phyloP scores from a whole-genome alignment of 2,329 filamentous ascomycete species.

The Emergomyces pasteurianus region DNA sequence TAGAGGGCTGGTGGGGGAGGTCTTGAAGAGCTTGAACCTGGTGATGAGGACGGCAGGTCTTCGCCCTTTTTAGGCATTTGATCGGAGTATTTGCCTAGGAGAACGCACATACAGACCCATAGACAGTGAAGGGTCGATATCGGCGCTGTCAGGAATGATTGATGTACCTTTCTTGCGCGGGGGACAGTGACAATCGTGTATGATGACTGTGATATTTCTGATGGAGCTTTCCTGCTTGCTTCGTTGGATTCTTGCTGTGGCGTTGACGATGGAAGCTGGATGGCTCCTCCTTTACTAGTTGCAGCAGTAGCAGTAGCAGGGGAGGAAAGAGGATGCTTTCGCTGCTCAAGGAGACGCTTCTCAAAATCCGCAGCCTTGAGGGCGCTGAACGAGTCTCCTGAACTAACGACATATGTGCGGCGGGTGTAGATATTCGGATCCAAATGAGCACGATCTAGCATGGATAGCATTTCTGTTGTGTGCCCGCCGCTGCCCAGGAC shows the following conservation, averaged over 20 bases:
- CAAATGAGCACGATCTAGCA: conserved; percentile 53
- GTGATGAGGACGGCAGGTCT: conserved; percentile 11
- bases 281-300: neutral
- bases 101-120: conserved; percentile 46
- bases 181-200: conserved; percentile 59
- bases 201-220: conserved; percentile 18
- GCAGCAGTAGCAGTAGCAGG: neutral
- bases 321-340: neutral
- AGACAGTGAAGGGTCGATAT: conserved; percentile 56
- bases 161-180: conserved; percentile 70
- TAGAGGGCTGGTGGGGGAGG: conserved; percentile 24
- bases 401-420: conserved; percentile 70
- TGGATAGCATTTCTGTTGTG: conserved; percentile 84
- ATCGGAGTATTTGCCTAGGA: conserved; percentile 33
- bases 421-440: conserved; percentile 42
- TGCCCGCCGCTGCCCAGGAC: conserved; percentile 90
- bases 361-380: conserved; percentile 55
- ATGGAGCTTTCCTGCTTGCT: conserved; percentile 18
- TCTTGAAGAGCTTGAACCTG: conserved; percentile 9
- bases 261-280: neutral
- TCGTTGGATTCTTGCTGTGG: neutral
- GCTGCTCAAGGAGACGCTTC: conserved; percentile 15
- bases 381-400: conserved; percentile 61
- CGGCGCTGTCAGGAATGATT: conserved; percentile 62
- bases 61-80: conserved; percentile 11